Evolutionary conservation across 345 rosid genomes (phyloP), one percentile per base, ranked within the genome.

Genomic region (Salix koriyanagi): DNA sequence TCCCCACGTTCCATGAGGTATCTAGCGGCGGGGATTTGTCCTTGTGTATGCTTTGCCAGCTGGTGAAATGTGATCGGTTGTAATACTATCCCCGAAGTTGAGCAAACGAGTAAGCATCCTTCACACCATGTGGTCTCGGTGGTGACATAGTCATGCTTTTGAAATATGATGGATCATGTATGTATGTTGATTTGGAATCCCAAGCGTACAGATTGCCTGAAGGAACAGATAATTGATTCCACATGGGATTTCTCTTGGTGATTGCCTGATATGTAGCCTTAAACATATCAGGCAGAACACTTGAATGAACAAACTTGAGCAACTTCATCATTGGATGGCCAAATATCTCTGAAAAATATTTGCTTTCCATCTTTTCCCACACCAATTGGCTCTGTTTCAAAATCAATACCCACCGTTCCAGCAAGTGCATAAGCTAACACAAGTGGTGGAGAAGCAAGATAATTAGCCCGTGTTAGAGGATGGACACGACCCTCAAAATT

Each of bases 401-500:
- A 25, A 25, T 25, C 25, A 25, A 25, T 25, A 25, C 25, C 25
- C 25, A 25, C 25, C 25, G 25, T 25, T 86, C 98, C 98, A 85
- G 91, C 91, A 78, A 94, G 90, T 77, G 97, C 94, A 84, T 92
- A 94, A 62, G 98, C 98, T 78, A 94, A 94, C 66, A 94, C 97
- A n/a, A 94, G 89, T 4, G 96, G 98, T 74, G 98, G 97, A 52
- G 98, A 94, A 72, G 93, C 97, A 72, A 94, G 97, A 84, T 94
- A 94, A 80, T 94, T 94, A 60, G 98, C 97, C 84, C 97, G 85
- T 36, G 96, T 94, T 81, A 94, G 77, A 46, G 96, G 97, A 83
- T 94, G 96, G 21, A 94, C 96, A 67, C 97, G 94, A 10, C 97
- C 97, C 87, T 94, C 98, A 67, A 94, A 94, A 83, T 94, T 94